Evolutionary conservation across 2,329 filamentous ascomycete species (phyloP).

Genomic region (Zymoseptoria ardabiliae): DNA sequence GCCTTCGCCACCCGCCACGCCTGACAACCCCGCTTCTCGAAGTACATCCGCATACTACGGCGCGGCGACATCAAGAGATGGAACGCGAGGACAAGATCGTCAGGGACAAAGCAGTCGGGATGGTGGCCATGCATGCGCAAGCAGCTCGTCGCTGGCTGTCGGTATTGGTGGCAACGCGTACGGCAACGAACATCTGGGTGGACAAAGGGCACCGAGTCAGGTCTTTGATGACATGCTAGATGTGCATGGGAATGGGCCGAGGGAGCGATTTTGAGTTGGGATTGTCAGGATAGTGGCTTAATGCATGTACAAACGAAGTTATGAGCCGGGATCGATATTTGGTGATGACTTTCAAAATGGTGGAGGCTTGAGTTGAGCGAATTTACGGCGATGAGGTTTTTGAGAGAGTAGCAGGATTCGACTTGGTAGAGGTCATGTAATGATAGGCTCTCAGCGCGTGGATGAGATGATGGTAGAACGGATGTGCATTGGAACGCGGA

Average conservation of each 20-base stretch:
- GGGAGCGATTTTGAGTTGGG: constrained; percentile 8
- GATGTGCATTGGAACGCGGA: not conserved
- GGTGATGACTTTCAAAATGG: not conserved
- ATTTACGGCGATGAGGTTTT: not conserved
- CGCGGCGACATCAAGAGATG: constrained; percentile 5
- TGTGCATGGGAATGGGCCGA: constrained; percentile 48
- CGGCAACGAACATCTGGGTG: constrained; percentile 51
- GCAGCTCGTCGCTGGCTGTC: constrained; percentile 31
- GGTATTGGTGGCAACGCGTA: constrained; percentile 19
- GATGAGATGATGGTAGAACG: not conserved
- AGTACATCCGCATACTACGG: constrained; percentile 13
- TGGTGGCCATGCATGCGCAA: constrained; percentile 11
- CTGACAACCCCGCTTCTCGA: constrained; percentile 14
- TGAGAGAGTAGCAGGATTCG: not conserved
- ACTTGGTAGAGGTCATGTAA: not conserved
- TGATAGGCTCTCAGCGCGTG: not conserved
- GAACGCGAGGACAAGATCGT: constrained; percentile 3
- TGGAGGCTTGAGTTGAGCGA: not conserved
- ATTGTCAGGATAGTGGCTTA: not conserved
- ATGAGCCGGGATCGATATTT: not conserved
- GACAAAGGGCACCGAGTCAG: constrained; percentile 72
- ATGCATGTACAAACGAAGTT: not conserved
- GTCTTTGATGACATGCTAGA: constrained; percentile 87
- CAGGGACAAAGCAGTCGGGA: constrained; percentile 3
- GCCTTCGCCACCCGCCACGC: constrained; percentile 23